Conservation (phyloP, 2,329 filamentous ascomycete species). For the Penicillium sp. region DNA sequence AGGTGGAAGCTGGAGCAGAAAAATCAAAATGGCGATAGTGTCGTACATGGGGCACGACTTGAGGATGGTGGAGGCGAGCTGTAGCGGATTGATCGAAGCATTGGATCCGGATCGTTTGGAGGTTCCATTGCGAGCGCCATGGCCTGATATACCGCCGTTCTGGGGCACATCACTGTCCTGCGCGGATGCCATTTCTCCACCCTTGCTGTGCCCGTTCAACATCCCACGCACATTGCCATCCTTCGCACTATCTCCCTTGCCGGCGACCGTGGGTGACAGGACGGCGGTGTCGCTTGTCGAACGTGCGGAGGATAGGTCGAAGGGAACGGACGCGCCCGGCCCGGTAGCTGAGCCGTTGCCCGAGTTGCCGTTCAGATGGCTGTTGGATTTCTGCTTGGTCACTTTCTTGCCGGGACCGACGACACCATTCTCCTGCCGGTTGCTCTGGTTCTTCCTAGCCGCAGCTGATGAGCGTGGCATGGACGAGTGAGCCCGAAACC, state of each 20-base stretch:
- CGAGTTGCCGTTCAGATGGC: slow-evolving; percentile 54
- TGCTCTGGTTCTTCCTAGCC: slow-evolving; percentile 64
- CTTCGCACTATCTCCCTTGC: slow-evolving; percentile 34
- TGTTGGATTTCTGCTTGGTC: slow-evolving; percentile 58
- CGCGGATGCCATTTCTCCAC: slow-evolving; percentile 37
- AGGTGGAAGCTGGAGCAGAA: slow-evolving; percentile 88
- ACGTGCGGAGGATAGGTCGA: slow-evolving; percentile 43
- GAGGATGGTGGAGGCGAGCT: slow-evolving; percentile 82
- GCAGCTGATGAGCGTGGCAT: slow-evolving; percentile 53
- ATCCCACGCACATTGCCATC: slow-evolving; percentile 37
- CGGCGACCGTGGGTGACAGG: slow-evolving; percentile 27
- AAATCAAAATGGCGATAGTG: slow-evolving; percentile 94
- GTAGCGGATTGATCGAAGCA: slow-evolving; percentile 67
- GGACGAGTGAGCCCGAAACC: slow-evolving; percentile 45
- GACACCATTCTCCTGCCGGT: slow-evolving; percentile 83
- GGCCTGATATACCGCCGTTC: slow-evolving; percentile 32
- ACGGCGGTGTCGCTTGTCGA: slow-evolving; percentile 38
- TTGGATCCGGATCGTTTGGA: slow-evolving; percentile 38
- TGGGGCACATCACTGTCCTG: slow-evolving; percentile 33
- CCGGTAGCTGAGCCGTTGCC: slow-evolving; percentile 44
- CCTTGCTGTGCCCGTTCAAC: slow-evolving; percentile 40
- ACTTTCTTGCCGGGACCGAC: slow-evolving; percentile 75
- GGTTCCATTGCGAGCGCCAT: slow-evolving; percentile 34
- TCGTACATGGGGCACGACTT: slow-evolving; percentile 88
- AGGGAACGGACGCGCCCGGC: slow-evolving; percentile 38